A percentile compares a stretch with the other conserved stretches of the same genome.
phyloP scores from a whole-genome alignment of 768 basidiomycete genomes.

The Pleurotus cornucopiae region DNA sequence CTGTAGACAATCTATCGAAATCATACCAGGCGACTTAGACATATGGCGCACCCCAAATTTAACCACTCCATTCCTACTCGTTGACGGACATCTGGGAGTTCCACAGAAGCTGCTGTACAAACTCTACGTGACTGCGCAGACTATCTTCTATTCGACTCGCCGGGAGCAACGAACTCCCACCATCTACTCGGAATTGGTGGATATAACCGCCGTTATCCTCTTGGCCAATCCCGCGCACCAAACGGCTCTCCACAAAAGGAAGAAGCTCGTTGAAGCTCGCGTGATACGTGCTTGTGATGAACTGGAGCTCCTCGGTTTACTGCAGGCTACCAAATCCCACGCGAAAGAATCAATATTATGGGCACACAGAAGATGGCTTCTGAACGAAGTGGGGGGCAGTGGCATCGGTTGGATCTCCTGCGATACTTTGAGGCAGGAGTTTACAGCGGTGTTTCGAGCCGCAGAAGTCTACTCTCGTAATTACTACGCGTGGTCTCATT shows the following conservation, averaged over 20 bases:
- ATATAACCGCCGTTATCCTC: constrained; percentile 46
- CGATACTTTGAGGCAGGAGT: constrained; percentile 38
- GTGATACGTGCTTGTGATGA: constrained; percentile 39
- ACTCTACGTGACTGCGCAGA: constrained; percentile 44
- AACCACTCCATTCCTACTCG: constrained; percentile 42
- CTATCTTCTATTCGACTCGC: constrained; percentile 27
- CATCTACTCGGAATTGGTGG: constrained; percentile 17
- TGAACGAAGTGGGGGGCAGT: constrained; percentile 18
- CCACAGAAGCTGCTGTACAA: constrained; percentile 53
- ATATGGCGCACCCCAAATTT: constrained; percentile 34
- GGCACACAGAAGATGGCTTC: constrained; percentile 69
- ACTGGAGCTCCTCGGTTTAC: constrained; percentile 37
- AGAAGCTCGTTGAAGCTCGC: constrained; percentile 40
- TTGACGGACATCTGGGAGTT: constrained; percentile 60
- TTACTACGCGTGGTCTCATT: constrained; percentile 71
- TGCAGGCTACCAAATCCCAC: constrained; percentile 48
- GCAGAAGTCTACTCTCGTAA: constrained; percentile 67
- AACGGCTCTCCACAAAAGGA: constrained; percentile 61
- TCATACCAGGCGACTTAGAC: constrained; percentile 53
- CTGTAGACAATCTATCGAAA: constrained; percentile 48
- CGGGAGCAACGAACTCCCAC: constrained; percentile 11
- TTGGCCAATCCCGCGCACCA: constrained; percentile 68
- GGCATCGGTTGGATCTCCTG: constrained; percentile 31
- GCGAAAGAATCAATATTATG: constrained; percentile 67
- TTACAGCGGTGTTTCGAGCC: constrained; percentile 40